Conservation (phyloP, 257 asterid species). For the Echites panduratus region DNA sequence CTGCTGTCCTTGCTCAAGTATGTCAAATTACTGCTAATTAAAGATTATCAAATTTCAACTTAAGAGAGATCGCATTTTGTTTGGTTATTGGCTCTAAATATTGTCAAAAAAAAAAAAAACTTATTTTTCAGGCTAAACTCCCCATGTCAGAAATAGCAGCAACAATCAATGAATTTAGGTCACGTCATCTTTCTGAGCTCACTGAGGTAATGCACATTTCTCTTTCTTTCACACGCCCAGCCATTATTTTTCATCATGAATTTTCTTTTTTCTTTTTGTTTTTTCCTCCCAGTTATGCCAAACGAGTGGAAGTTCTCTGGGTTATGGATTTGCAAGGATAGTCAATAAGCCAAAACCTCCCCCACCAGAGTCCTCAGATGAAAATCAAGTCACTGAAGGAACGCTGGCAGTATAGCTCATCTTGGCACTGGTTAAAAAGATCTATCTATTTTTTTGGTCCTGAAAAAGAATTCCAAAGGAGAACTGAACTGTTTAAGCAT, state of each 20-base stretch:
- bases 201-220: conserved; percentile 57
- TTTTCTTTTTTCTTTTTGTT: conserved; percentile 17
- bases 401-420: conserved; percentile 42
- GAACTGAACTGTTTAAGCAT: background rate
- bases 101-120: background rate
- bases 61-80: background rate
- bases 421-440: conserved; percentile 3
- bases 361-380: conserved; percentile 56
- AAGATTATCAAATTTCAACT: background rate
- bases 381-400: conserved; percentile 65
- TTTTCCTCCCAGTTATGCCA: conserved; percentile 54
- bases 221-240: background rate
- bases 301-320: conserved; percentile 89
- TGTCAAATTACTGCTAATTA: conserved; percentile 22
- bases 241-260: background rate
- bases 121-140: conserved; percentile 61
- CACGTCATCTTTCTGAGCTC: conserved; percentile 97
- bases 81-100: background rate
- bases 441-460: conserved; percentile 11
- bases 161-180: conserved; percentile 87
- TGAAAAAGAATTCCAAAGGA: background rate
- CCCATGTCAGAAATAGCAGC: conserved; percentile 91
- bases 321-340: conserved; percentile 73
- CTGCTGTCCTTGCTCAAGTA: conserved; percentile 98
- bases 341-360: conserved; percentile 57